A percentile compares a stretch with the other conserved stretches of the same genome.
Evolutionary conservation across 306 rosid species (phyloP).

Genomic region (Cucurbita argyrosperma): DNA sequence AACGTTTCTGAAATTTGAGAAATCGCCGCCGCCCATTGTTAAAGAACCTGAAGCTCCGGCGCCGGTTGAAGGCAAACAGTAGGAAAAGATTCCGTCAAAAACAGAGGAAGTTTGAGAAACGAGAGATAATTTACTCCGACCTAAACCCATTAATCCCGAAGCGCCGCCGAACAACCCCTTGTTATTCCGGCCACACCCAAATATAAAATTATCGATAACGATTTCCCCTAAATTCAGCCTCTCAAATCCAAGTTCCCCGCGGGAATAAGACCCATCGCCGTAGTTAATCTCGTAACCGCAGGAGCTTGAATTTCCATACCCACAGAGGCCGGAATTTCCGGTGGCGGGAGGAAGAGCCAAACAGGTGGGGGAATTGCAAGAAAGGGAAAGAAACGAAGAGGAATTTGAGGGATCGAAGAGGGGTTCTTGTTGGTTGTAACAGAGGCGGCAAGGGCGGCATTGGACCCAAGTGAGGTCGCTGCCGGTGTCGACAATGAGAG

Average conservation of each 20-base stretch:
- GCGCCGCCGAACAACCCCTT: constrained; percentile 71
- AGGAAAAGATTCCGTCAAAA: constrained; percentile 73
- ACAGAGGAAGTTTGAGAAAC: constrained; percentile 43
- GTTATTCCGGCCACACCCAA: constrained; percentile 76
- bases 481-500: constrained; percentile 79
- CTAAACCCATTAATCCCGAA: constrained; percentile 73
- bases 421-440: constrained; percentile 65
- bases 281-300: constrained; percentile 49
- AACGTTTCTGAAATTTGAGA: constrained; percentile 39
- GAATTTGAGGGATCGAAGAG: constrained; percentile 53
- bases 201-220: constrained; percentile 25
- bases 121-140: constrained; percentile 55
- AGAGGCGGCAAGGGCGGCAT: constrained; percentile 62
- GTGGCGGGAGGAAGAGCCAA: constrained; percentile 26
- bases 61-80: constrained; percentile 58
- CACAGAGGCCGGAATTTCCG: constrained; percentile 39
- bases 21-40: constrained; percentile 39
- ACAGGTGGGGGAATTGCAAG: constrained; percentile 50
- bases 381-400: constrained; percentile 35
- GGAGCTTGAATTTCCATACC: neutral
- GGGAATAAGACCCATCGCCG: constrained; percentile 67
- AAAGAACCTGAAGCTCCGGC: constrained; percentile 58
- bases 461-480: constrained; percentile 85
- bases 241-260: constrained; percentile 44
- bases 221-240: constrained; percentile 34